These are phyloP conservation scores for Tricholoma sp. DNA, from an alignment of 768 basidiomycete genomes.

Conservation along the genomic window DNA sequence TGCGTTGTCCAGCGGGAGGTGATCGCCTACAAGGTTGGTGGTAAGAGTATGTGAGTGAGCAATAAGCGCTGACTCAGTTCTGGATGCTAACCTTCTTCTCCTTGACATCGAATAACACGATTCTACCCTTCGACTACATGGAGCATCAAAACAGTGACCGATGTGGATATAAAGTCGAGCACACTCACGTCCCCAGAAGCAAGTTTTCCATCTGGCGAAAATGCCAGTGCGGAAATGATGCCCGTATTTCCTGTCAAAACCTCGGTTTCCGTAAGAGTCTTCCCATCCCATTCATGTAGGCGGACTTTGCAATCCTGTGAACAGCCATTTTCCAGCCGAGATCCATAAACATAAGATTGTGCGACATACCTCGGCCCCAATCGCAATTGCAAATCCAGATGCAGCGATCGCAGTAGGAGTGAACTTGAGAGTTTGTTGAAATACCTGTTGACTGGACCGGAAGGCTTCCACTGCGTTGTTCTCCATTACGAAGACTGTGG, in stretches of 20 bases:
- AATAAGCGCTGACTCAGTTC: not conserved
- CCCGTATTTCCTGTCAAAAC: constrained; percentile 67
- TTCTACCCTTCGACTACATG: constrained; percentile 70
- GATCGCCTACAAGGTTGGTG: constrained; percentile 39
- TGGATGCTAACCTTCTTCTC: constrained; percentile 50
- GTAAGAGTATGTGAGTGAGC: not conserved
- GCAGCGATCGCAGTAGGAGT: constrained; percentile 56
- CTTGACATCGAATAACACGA: constrained; percentile 69
- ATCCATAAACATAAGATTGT: not conserved
- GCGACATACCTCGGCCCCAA: constrained; percentile 67
- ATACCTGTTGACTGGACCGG: constrained; percentile 63
- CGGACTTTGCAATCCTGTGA: constrained; percentile 68
- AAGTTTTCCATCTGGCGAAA: constrained; percentile 71
- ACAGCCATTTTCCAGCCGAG: not conserved
- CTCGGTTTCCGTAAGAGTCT: constrained; percentile 47
- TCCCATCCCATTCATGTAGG: constrained; percentile 70
- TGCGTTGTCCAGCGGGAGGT: constrained; percentile 87
- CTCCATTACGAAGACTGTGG: constrained; percentile 63
- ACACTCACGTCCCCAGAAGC: constrained; percentile 82
- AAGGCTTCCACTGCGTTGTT: constrained; percentile 58
- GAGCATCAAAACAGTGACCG: constrained; percentile 1
- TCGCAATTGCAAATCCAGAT: constrained; percentile 47
- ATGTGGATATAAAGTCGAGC: not conserved
- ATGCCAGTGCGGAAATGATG: constrained; percentile 66
- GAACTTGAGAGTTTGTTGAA: constrained; percentile 47